Evolutionary conservation across 164 flowering plant genomes (phyloP).

Genomic region (Piper longum): DNA sequence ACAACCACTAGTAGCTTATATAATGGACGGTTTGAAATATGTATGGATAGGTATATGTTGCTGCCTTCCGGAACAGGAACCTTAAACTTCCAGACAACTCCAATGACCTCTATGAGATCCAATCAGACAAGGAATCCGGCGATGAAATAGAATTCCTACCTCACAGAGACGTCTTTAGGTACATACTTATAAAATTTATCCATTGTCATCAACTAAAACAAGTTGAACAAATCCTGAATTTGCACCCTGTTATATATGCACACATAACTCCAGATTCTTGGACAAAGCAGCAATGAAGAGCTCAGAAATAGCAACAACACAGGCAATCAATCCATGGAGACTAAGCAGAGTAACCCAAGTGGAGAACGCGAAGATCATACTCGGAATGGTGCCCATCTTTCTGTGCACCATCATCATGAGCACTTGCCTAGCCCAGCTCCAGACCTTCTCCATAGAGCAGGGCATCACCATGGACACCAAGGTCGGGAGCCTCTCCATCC

Average conservation of each 20-base stretch:
- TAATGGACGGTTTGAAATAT: too few relatives aligned
- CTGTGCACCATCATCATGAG: conserved; percentile 42
- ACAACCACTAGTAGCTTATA: too few relatives aligned
- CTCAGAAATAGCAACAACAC: background rate
- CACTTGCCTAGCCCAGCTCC: conserved; percentile 52
- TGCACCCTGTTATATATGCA: too few relatives aligned
- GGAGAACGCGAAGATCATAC: conserved; percentile 38
- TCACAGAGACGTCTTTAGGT: conserved; percentile 47
- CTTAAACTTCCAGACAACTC: conserved; percentile 33
- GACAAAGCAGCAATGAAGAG: conserved; percentile 41
- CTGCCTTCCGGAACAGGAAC: conserved; percentile 39
- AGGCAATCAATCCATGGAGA: conserved; percentile 27
- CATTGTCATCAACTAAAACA: background rate
- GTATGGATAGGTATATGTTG: conserved; percentile 42
- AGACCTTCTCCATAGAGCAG: conserved; percentile 49
- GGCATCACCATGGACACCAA: conserved; percentile 43
- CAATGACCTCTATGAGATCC: conserved; percentile 42
- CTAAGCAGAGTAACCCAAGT: conserved; percentile 44
- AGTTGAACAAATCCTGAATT: background rate
- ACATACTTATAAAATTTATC: background rate
- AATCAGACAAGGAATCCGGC: conserved; percentile 31
- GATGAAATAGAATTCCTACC: conserved; percentile 33
- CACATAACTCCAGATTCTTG: conserved; percentile 19
- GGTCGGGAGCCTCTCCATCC: conserved; percentile 24
- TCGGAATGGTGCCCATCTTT: conserved; percentile 36